Percentiles rank a stretch among this genome's conserved stretches.
Conservation (phyloP, 768 basidiomycete genomes). For the Suillus hirtellus region DNA sequence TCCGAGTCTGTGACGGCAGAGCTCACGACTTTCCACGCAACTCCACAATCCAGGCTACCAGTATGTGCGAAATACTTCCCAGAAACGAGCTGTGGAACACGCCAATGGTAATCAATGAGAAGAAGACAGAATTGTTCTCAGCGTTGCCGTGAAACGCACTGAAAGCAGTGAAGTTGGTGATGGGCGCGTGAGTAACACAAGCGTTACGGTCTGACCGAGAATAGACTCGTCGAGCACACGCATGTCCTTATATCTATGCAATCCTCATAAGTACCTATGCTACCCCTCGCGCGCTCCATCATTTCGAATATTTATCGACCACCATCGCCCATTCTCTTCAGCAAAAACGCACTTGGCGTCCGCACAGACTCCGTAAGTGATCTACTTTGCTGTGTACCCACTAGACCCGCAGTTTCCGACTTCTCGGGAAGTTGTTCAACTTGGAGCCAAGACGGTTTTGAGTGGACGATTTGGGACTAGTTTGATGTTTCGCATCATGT, state of each 20-base stretch:
- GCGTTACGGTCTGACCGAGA: neutral
- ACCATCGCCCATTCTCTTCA: slow-evolving; percentile 10
- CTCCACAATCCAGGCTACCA: neutral
- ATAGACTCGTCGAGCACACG: slow-evolving; percentile 1
- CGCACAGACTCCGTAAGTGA: slow-evolving; percentile 22
- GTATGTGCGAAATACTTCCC: slow-evolving; percentile 7
- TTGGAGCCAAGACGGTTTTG: slow-evolving; percentile 3
- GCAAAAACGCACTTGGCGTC: slow-evolving; percentile 17
- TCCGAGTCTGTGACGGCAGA: neutral
- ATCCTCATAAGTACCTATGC: slow-evolving; percentile 10
- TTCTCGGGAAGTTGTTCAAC: slow-evolving; percentile 4
- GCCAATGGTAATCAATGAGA: slow-evolving; percentile 18
- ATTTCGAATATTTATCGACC: slow-evolving; percentile 6
- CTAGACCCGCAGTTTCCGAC: neutral
- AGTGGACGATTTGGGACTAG: slow-evolving; percentile 4
- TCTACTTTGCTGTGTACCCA: neutral
- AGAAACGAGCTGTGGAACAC: neutral
- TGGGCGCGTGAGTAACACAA: slow-evolving; percentile 10
- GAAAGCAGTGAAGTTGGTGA: slow-evolving; percentile 14
- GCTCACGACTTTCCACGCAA: neutral
- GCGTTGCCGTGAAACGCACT: slow-evolving; percentile 12
- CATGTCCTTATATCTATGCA: slow-evolving; percentile 2
- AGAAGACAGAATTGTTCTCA: slow-evolving; percentile 13
- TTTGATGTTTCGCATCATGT: neutral
- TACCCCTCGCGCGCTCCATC: slow-evolving; percentile 9